These are phyloP conservation scores for Globisporangium splendens DNA, from an alignment of 352 stramenopile species.

Conservation along the genomic window DNA sequence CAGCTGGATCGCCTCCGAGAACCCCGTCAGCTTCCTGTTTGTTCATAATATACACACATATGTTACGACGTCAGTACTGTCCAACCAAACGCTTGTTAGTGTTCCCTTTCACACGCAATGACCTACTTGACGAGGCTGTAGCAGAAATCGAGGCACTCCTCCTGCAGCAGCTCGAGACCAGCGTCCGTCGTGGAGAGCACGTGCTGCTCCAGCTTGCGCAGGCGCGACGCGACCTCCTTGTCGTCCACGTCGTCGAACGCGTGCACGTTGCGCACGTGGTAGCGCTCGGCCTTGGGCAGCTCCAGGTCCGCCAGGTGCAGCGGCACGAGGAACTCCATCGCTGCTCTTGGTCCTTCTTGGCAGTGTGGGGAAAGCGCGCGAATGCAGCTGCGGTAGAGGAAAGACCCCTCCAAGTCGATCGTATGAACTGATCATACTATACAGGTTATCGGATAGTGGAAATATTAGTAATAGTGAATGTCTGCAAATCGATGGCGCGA, in stretches of 20 bases:
- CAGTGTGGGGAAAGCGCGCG: conserved; percentile 6
- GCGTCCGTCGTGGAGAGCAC: conserved; percentile 54
- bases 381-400: background rate
- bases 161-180: conserved; percentile 48
- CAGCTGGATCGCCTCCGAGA: conserved; percentile 52
- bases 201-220: conserved; percentile 48
- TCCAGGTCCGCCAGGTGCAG: conserved; percentile 74
- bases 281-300: conserved; percentile 58
- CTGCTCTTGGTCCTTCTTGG: background rate
- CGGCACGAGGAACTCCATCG: conserved; percentile 77
- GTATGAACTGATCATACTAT: conserved; percentile 1
- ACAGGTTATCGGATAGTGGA: background rate
- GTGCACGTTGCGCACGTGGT: conserved; percentile 63
- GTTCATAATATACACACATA: background rate
- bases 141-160: conserved; percentile 62
- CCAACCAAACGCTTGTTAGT: background rate
- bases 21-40: conserved; percentile 39
- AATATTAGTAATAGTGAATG: background rate
- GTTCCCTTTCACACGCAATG: background rate
- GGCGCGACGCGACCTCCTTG: conserved; percentile 37
- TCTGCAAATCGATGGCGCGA: no score
- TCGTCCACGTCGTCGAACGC: conserved; percentile 45
- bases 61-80: no score
- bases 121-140: conserved; percentile 74
- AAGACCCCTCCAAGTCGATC: conserved; percentile 1